Conservation (phyloP, 2,329 filamentous ascomycete species). For the Colletotrichum falcatum region DNA sequence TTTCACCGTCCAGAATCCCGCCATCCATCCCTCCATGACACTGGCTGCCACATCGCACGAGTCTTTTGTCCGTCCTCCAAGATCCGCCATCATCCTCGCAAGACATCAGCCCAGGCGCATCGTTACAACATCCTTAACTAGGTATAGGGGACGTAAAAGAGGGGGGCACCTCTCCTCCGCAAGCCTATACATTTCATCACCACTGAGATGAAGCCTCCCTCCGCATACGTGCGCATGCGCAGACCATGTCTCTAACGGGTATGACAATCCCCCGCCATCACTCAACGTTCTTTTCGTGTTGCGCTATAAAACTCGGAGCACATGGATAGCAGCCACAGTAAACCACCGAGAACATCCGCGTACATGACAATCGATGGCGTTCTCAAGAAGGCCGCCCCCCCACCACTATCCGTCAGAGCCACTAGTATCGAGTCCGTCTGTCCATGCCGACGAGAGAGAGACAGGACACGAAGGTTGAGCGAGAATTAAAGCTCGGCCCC, state of each 20-base stretch:
- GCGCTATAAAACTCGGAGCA: constrained; percentile 36
- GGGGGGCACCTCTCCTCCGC: no score
- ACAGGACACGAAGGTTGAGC: not conserved
- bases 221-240: constrained; percentile 11
- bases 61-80: constrained; percentile 4
- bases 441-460: constrained; percentile 9
- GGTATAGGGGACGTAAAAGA: not conserved
- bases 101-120: not conserved
- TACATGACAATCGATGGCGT: not conserved
- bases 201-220: not conserved
- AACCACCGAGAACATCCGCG: not conserved
- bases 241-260: constrained; percentile 24
- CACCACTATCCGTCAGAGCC: constrained; percentile 22
- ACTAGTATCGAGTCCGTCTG: not conserved
- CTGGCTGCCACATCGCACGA: not conserved
- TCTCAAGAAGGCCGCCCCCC: not conserved
- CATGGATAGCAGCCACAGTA: constrained; percentile 11
- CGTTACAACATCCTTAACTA: constrained; percentile 15
- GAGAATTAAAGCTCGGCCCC: constrained; percentile 29
- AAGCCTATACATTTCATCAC: constrained; percentile 14
- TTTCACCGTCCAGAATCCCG: constrained; percentile 24
- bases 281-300: constrained; percentile 40
- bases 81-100: not conserved
- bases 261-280: constrained; percentile 28
- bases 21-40: constrained; percentile 11